Conservation (phyloP, 805 yeast genomes). For the Metschnikowia matae region DNA sequence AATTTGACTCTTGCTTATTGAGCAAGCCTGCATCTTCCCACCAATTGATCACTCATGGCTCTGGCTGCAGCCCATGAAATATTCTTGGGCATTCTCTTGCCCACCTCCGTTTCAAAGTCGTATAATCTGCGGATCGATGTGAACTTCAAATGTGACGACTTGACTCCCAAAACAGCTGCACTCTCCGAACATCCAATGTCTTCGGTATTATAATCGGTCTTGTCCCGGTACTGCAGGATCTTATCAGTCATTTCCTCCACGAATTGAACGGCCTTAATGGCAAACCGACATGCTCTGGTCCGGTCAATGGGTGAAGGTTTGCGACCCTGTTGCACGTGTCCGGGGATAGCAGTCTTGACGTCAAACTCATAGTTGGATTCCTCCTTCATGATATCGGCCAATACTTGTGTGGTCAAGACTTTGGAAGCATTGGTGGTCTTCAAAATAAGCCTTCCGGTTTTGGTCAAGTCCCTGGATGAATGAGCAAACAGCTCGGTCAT, state of each 20-base stretch:
- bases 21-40: constrained; percentile 50
- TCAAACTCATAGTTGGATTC: constrained; percentile 65
- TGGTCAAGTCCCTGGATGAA: constrained; percentile 57
- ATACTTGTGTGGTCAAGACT: constrained; percentile 61
- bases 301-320: constrained; percentile 76
- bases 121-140: constrained; percentile 71
- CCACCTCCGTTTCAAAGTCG: constrained; percentile 81
- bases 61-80: constrained; percentile 79
- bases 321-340: constrained; percentile 85
- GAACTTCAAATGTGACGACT: constrained; percentile 71
- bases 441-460: constrained; percentile 66
- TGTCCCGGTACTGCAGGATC: constrained; percentile 22
- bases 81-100: constrained; percentile 79
- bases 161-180: constrained; percentile 80
- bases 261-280: constrained; percentile 65
- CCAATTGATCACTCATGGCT: constrained; percentile 79
- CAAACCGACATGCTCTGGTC: constrained; percentile 67
- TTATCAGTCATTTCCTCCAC: constrained; percentile 44
- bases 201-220: constrained; percentile 31
- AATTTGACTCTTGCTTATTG: not conserved
- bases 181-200: constrained; percentile 41
- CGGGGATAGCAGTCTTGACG: constrained; percentile 77
- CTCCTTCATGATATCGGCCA: constrained; percentile 67
- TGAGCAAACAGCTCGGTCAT: constrained; percentile 56
- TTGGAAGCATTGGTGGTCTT: constrained; percentile 64